Conservation (phyloP, 495 filamentous ascomycete genomes). For the Articulospora tetracladia region DNA sequence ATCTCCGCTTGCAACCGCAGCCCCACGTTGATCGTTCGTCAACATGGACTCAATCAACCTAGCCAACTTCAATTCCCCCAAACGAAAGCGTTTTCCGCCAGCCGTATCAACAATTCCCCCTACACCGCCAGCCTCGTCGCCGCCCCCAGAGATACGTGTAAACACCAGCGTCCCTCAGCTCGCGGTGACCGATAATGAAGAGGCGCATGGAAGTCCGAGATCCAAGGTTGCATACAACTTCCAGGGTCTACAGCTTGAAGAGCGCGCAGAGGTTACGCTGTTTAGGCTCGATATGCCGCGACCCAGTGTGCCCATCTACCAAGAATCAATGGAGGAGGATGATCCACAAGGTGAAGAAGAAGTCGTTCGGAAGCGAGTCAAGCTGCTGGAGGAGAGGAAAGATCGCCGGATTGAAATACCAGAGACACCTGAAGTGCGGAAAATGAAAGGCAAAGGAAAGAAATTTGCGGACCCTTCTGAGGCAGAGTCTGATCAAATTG, state of each 20-base stretch:
- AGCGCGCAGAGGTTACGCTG: conserved; percentile 36
- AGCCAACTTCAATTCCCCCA: conserved; percentile 30
- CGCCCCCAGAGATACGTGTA: conserved; percentile 1
- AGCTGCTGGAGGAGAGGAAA: conserved; percentile 18
- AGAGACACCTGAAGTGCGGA: conserved; percentile 15
- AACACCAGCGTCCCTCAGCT: conserved; percentile 5
- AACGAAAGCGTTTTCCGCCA: conserved; percentile 41
- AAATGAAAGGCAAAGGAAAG: conserved; percentile 3
- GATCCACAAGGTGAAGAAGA: conserved; percentile 11
- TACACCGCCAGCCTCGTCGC: conserved; percentile 20
- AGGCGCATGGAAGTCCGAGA: conserved; percentile 52
- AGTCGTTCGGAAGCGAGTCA: conserved; percentile 18
- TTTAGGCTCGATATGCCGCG: conserved; percentile 21
- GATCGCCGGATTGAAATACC: conserved; percentile 13
- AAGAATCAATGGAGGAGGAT: conserved; percentile 18
- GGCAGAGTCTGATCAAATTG: conserved; percentile 26
- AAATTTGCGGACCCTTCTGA: conserved; percentile 6
- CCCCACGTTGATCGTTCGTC: background rate
- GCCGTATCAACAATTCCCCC: conserved; percentile 23
- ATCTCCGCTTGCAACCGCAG: background rate
- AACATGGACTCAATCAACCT: background rate
- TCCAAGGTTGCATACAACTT: conserved; percentile 62
- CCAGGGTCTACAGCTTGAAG: conserved; percentile 55
- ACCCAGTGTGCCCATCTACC: conserved; percentile 15
- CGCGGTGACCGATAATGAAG: conserved; percentile 21